A percentile compares a stretch with the other conserved stretches of the same genome.
phyloP scores from a whole-genome alignment of 2,329 filamentous ascomycete species.

The Pseudogymnoascus sp. region DNA sequence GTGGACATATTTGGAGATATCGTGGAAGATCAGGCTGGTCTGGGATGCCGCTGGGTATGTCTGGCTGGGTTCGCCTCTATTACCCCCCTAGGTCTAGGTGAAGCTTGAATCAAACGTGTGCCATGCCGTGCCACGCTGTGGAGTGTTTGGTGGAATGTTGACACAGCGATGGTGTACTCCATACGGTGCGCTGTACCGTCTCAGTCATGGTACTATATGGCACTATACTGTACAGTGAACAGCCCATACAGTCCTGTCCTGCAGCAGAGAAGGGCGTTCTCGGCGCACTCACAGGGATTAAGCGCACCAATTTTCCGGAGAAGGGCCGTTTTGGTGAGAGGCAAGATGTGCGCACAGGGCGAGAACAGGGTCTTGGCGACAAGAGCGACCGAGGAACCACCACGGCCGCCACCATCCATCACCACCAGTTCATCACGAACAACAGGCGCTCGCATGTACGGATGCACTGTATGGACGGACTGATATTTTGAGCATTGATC shows the following conservation, averaged over 20 bases:
- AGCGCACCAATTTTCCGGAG: slow-evolving; percentile 5
- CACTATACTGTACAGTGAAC: background rate
- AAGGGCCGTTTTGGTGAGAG: slow-evolving; percentile 5
- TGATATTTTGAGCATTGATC: background rate
- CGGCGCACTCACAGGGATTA: background rate
- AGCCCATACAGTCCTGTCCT: background rate
- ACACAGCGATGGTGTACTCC: background rate
- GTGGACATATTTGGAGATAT: background rate
- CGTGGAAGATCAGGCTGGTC: background rate
- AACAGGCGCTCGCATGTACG: slow-evolving; percentile 2
- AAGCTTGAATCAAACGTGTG: slow-evolving; percentile 8
- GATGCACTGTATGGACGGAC: background rate
- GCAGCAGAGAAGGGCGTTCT: background rate
- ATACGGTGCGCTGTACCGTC: background rate
- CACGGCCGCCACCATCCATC: background rate
- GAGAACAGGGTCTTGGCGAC: background rate
- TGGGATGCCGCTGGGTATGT: background rate
- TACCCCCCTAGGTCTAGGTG: background rate
- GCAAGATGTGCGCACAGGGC: background rate
- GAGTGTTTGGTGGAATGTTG: background rate
- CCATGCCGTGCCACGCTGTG: background rate
- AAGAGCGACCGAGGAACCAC: slow-evolving; percentile 5
- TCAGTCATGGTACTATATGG: background rate
- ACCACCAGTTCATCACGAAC: background rate
- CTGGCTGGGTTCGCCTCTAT: background rate